Percentiles rank a stretch among this genome's conserved stretches.
Evolutionary conservation across 2,329 filamentous ascomycete species (phyloP).

Genomic region (Clonostachys rhizophaga): DNA sequence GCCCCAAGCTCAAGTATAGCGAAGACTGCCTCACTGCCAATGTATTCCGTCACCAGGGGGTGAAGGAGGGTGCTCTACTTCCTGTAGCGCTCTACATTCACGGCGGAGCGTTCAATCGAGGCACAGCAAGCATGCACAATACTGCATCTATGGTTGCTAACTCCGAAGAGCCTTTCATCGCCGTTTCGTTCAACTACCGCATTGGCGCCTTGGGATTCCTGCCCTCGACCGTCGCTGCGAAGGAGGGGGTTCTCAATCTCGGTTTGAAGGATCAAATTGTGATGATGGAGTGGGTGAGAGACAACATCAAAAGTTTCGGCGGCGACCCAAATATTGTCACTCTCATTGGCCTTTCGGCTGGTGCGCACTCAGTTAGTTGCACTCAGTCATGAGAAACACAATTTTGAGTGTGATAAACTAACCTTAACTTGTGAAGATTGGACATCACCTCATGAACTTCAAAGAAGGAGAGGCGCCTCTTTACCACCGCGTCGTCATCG

Average conservation of each 20-base stretch:
- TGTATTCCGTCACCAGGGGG: constrained; percentile 33
- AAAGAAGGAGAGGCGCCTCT: constrained; percentile 33
- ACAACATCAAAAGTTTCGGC: constrained; percentile 41
- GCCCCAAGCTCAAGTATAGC: constrained; percentile 19
- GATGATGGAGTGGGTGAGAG: constrained; percentile 33
- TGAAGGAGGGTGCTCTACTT: constrained; percentile 1
- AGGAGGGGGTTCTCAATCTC: constrained; percentile 1
- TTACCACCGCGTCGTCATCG: constrained; percentile 48
- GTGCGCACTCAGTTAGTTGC: constrained; percentile 40
- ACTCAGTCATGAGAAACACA: not conserved
- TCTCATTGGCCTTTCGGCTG: constrained; percentile 30
- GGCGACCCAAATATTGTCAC: constrained; percentile 39
- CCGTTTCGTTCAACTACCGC: constrained; percentile 30
- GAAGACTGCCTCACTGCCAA: constrained; percentile 54
- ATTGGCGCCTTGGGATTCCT: constrained; percentile 29
- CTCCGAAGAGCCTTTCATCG: constrained; percentile 14
- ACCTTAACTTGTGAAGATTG: constrained; percentile 40
- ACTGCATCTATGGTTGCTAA: constrained; percentile 12
- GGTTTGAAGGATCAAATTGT: constrained; percentile 48
- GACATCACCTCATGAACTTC: constrained; percentile 58
- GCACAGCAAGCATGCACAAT: constrained; percentile 18
- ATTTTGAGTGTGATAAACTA: not conserved
- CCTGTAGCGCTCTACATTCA: constrained; percentile 55
- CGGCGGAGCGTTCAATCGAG: constrained; percentile 25
- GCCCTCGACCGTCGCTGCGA: not conserved